Evolutionary conservation across 345 rosid species (phyloP).

Genomic region (Eucalyptus cloeziana): DNA sequence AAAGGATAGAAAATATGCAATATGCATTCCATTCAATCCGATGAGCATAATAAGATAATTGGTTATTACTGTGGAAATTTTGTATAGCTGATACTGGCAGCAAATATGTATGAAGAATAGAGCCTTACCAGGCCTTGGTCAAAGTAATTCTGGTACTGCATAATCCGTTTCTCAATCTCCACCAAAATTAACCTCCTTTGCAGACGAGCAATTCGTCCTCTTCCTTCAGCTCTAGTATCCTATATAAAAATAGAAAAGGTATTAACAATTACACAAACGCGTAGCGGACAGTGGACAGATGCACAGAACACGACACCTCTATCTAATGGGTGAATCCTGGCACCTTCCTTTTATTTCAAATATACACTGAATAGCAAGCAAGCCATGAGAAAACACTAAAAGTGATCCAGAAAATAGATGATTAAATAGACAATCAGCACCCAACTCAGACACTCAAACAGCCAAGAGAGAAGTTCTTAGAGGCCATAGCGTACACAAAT

Average conservation of each 20-base stretch:
- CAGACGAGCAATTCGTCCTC: conserved; percentile 72
- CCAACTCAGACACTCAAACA: neutral
- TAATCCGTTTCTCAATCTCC: conserved; percentile 76
- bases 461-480: neutral
- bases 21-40: neutral
- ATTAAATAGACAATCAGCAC: neutral
- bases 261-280: neutral
- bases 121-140: conserved; percentile 76
- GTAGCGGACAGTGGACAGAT: neutral
- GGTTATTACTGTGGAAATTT: neutral
- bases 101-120: neutral
- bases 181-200: conserved; percentile 77
- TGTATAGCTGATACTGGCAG: neutral
- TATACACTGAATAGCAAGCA: neutral
- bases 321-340: neutral
- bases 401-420: neutral
- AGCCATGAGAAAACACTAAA: neutral
- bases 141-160: conserved; percentile 60
- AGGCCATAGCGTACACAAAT: neutral
- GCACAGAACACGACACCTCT: neutral
- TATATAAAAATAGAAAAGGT: conserved; percentile 9
- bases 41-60: neutral
- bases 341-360: neutral
- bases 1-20: neutral
- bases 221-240: conserved; percentile 89